Evolutionary conservation across 768 basidiomycete species (phyloP).

Genomic region (Tulasnella sp.): DNA sequence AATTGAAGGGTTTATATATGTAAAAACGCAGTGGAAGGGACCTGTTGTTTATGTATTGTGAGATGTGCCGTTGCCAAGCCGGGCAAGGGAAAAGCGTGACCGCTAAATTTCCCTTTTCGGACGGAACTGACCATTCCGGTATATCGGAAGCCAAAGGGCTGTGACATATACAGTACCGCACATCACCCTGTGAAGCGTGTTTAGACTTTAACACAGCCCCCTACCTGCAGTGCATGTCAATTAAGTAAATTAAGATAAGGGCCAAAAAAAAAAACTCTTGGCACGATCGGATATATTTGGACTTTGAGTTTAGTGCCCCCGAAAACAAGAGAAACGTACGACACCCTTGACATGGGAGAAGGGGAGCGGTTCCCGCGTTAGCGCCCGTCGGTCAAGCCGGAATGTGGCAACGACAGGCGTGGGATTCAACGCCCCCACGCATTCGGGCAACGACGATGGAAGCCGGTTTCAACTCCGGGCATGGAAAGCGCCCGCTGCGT

Average conservation of each 20-base stretch:
- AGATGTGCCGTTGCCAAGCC: neutral
- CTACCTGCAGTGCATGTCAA: neutral
- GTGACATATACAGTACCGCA: neutral
- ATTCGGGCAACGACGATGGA: neutral
- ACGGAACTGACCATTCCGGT: neutral
- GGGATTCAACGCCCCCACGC: neutral
- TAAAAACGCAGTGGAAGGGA: neutral
- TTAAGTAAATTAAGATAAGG: neutral
- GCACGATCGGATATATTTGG: too few relatives aligned
- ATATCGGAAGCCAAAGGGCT: neutral
- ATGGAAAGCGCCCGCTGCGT: neutral
- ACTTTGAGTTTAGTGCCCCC: too few relatives aligned
- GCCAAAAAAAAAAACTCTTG: too few relatives aligned
- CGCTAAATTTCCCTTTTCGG: constrained; percentile 1
- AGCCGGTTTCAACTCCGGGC: neutral
- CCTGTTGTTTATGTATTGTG: neutral
- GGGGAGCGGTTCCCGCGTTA: neutral
- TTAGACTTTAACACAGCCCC: neutral
- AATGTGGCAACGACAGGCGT: neutral
- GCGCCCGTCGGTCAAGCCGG: neutral
- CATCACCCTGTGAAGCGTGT: neutral
- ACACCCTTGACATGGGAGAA: neutral
- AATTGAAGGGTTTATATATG: neutral
- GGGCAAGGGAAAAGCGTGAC: neutral
- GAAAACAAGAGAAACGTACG: too few relatives aligned